Percentiles rank a stretch among this genome's conserved stretches.
Evolutionary conservation across 805 yeast genomes (phyloP).

Genomic region (Candida quercuum): DNA sequence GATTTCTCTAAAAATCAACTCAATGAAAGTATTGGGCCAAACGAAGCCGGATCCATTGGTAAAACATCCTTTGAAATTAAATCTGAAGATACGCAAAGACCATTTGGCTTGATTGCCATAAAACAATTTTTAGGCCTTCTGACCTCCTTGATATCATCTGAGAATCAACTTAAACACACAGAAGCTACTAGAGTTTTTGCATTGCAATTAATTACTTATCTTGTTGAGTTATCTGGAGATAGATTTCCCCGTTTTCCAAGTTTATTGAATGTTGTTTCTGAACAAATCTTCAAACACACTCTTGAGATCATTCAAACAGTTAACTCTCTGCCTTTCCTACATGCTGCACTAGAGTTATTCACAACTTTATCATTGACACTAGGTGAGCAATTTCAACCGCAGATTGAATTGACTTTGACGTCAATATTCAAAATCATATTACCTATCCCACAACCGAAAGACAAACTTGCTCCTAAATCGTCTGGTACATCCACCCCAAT

Average conservation of each 20-base stretch:
- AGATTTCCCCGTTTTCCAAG: constrained; percentile 55
- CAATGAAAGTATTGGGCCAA: constrained; percentile 44
- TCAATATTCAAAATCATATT: constrained; percentile 57
- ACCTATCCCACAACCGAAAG: constrained; percentile 26
- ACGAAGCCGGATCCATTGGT: constrained; percentile 38
- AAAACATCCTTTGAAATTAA: constrained; percentile 20
- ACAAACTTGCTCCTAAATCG: constrained; percentile 7
- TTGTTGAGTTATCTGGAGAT: constrained; percentile 77
- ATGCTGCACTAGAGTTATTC: constrained; percentile 70
- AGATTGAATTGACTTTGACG: constrained; percentile 67
- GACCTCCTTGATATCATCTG: constrained; percentile 75
- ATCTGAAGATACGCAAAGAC: constrained; percentile 23
- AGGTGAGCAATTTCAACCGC: constrained; percentile 64
- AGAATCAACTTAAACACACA: constrained; percentile 77
- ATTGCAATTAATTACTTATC: constrained; percentile 64
- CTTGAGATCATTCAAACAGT: constrained; percentile 71
- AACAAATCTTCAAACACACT: constrained; percentile 79
- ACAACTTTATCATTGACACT: constrained; percentile 65
- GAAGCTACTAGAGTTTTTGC: constrained; percentile 86
- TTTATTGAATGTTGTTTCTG: constrained; percentile 63
- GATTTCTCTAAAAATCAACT: constrained; percentile 42
- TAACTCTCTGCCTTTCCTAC: constrained; percentile 69
- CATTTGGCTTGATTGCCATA: constrained; percentile 72
- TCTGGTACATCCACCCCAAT: constrained; percentile 29
- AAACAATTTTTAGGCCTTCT: constrained; percentile 73